Evolutionary conservation across 441 rosid species (phyloP).

Genomic region (Bruguiera hainesii): DNA sequence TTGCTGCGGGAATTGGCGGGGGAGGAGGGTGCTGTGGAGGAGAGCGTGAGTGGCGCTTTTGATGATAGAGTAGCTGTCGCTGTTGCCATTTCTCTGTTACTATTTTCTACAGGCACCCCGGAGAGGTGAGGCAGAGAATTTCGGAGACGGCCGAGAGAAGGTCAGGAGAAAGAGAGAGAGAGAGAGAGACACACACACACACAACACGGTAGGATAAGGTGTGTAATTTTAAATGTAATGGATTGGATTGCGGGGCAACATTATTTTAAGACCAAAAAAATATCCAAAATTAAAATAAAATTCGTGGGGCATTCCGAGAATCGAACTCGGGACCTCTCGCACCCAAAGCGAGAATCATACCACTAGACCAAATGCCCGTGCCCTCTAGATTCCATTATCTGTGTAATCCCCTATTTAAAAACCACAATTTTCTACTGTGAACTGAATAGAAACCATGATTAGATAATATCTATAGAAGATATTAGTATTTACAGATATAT

Average conservation of each 20-base stretch:
- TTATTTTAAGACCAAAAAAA: not conserved
- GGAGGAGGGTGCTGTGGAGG: conserved; percentile 15
- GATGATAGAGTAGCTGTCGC: conserved; percentile 29
- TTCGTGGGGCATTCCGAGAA: conserved; percentile 36
- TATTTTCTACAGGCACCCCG: not conserved
- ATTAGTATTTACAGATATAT: too few relatives aligned
- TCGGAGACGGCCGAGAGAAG: not conserved
- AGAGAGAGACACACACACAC: not conserved
- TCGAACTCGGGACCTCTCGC: conserved; percentile 52
- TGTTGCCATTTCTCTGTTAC: conserved; percentile 30
- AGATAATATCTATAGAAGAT: too few relatives aligned
- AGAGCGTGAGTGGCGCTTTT: not conserved
- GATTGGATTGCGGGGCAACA: too few relatives aligned
- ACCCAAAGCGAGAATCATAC: conserved; percentile 70
- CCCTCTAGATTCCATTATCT: too few relatives aligned
- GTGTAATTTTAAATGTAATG: too few relatives aligned
- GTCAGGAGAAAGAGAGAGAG: not conserved
- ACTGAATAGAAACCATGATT: too few relatives aligned
- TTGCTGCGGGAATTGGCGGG: conserved; percentile 15
- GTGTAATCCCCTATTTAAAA: too few relatives aligned
- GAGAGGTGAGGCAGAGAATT: not conserved
- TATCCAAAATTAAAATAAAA: not conserved
- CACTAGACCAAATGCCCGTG: conserved; percentile 60
- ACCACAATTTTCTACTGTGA: too few relatives aligned
- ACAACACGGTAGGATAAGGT: not conserved